Conservation (phyloP, 2,329 filamentous ascomycete genomes). For the Fusarium sp. region DNA sequence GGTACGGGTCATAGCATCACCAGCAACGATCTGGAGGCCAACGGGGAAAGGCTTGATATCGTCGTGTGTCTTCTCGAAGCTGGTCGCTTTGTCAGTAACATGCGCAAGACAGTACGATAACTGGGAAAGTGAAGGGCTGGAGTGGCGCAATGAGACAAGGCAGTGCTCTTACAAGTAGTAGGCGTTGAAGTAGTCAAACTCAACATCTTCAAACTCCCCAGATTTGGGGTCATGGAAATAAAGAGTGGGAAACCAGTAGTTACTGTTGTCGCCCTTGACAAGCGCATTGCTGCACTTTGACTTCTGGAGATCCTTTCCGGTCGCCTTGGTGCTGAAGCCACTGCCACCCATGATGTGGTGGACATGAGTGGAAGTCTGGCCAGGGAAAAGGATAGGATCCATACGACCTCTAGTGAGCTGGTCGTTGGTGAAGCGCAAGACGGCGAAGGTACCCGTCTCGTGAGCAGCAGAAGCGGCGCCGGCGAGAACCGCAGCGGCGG, state of each 20-base stretch:
- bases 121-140: background rate
- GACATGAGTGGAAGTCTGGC: slow-evolving; percentile 68
- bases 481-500: slow-evolving; percentile 54
- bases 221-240: slow-evolving; percentile 75
- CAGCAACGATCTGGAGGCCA: slow-evolving; percentile 78
- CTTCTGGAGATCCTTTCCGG: slow-evolving; percentile 66
- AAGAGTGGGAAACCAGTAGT: slow-evolving; percentile 81
- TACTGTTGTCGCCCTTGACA: slow-evolving; percentile 75
- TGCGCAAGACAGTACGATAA: background rate
- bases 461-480: slow-evolving; percentile 53
- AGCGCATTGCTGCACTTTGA: slow-evolving; percentile 79
- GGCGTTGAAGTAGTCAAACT: slow-evolving; percentile 77
- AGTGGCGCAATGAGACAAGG: background rate
- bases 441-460: slow-evolving; percentile 70
- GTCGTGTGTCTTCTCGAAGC: slow-evolving; percentile 73
- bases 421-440: slow-evolving; percentile 77
- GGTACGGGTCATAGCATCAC: slow-evolving; percentile 68
- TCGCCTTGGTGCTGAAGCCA: slow-evolving; percentile 72
- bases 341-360: slow-evolving; percentile 79
- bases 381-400: slow-evolving; percentile 77
- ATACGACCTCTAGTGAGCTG: slow-evolving; percentile 70
- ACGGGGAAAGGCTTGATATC: slow-evolving; percentile 76
- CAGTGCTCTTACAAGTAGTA: slow-evolving; percentile 74
- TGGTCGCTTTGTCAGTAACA: slow-evolving; percentile 39
- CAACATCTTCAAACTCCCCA: slow-evolving; percentile 72